Evolutionary conservation across 306 rosid species (phyloP), one percentile per base, ranked within the genome.

Genomic region (Vigna nakashimae): DNA sequence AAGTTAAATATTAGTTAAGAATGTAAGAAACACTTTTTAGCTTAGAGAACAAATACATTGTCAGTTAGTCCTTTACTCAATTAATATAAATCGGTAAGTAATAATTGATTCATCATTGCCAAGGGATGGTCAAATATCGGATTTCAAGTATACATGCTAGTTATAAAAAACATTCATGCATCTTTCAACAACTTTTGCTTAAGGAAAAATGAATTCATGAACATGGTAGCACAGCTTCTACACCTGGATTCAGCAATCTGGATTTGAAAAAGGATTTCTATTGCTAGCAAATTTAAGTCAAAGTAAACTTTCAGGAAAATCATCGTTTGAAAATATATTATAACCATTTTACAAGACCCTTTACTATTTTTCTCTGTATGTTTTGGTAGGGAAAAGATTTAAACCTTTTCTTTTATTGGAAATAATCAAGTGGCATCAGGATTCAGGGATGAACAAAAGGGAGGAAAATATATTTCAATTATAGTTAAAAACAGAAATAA

Each of bases 11-110:
- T 34, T 63, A 63, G 46, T 49, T 40, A 65, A 24, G 18, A 16
- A 77, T 17, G 67, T 40, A 32, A 75, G 15, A 48, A 49, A 69
- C 68, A 17, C 43, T 55, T 58, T 17, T 56, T 56, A 34, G 62
- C 26, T 49, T 36, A 17, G 60, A 20, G 63, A 62, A n/a, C 7
- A 43, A 58, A 48, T 4, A 36, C 24, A 34, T 34, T 34, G 46
- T 42, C 2, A 2, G 6, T 65, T 52, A 34, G 20, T 14, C 17
- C 40, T 6, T 15, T 52, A 38, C 38, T 42, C 46, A 65, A 76
- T 51, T 18, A 36, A 65, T 8, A 65, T 18, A 24, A 9, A 16
- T 16, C 56, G 17, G 2, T n/a, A 52, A 52, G 11, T 52, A 52
- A 52, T 52, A 52, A 52, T 17, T n/a, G 57, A 7, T 17, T 52